Evolutionary conservation across 768 basidiomycete genomes (phyloP), one percentile per base, ranked within the genome.

Genomic region (Hebeloma cylindrosporum): DNA sequence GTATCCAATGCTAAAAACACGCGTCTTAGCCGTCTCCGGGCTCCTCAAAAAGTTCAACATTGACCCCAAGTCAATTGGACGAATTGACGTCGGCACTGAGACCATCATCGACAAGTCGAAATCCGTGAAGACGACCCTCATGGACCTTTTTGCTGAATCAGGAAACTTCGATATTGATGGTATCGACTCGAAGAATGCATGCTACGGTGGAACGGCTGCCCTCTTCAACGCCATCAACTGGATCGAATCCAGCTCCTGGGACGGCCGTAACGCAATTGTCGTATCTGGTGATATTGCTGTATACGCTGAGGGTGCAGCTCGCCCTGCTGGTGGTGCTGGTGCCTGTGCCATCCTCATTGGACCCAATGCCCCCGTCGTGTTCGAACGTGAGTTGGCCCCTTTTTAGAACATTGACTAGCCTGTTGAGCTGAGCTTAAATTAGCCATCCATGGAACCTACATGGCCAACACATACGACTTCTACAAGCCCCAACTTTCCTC

Each of bases 81-180:
- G 96, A 53, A 83, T 99, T 47, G 96, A 99, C 53, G 93, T 98
- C 46, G 96, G 96, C 35, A 99, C 96, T 18, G 96, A 99, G 67
- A 97, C 96, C 29, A 91, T 98, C 70, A 96, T 99, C 59, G 96
- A 99, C 82, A 98, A 98, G 74, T 94, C 93, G 31, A 99, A 99
- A 70, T 90, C 95, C 5, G 92, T 93, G 67, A 99, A 99, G 73
- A 97, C 96, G 2, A 85, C 90, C 45, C 80, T 99, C 49, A 98
- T 99, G 96, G 93, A 97, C 69, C 86, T 98, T 60, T 99, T 99
- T 62, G 83, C 88, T 33, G 83, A 81, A 47, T 80, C 85, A 22
- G 93, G 93, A 45, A 99, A 99, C 80, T 81, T 79, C 58, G 96
- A 99, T 62, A 93, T 99, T 45, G 96, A 99, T 70, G 96, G 96